Evolutionary conservation across 1,284 basidiomycete species (phyloP).

Genomic region (Fomitiporia mediterranea): DNA sequence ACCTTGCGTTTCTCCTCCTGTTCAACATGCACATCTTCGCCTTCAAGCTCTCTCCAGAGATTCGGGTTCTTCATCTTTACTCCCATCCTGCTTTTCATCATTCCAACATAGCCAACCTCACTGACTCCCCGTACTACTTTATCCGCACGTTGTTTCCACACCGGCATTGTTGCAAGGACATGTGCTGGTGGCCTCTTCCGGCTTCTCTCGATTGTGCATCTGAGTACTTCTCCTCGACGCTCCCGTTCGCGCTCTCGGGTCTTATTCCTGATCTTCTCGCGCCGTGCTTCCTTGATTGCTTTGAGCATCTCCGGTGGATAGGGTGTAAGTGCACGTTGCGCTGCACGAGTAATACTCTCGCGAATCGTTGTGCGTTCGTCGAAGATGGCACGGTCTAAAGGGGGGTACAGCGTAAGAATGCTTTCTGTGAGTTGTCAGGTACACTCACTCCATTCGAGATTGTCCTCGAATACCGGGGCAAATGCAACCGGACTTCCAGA

Average conservation of each 20-base stretch:
- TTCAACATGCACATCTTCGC: too few species aligned
- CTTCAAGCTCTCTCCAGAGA: constrained; percentile 40
- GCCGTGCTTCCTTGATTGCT: constrained; percentile 48
- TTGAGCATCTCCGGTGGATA: constrained; percentile 46
- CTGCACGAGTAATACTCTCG: constrained; percentile 35
- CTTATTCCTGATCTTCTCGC: constrained; percentile 56
- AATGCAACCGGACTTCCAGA: constrained; percentile 9
- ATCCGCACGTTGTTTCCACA: constrained; percentile 42
- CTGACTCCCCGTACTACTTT: constrained; percentile 45
- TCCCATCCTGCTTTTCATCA: constrained; percentile 47
- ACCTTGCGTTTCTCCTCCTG: constrained; percentile 31
- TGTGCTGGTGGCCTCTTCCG: constrained; percentile 58
- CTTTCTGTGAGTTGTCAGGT: not conserved
- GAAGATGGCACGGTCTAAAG: constrained; percentile 17
- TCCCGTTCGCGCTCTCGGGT: constrained; percentile 55
- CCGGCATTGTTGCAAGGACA: constrained; percentile 47
- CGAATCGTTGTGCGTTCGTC: constrained; percentile 28
- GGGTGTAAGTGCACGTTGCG: constrained; percentile 36
- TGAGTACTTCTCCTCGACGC: constrained; percentile 52
- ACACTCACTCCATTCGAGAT: constrained; percentile 40
- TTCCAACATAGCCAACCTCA: constrained; percentile 60
- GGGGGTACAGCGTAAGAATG: too few species aligned
- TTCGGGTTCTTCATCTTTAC: constrained; percentile 42
- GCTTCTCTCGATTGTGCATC: constrained; percentile 41
- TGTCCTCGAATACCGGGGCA: constrained; percentile 27